A percentile compares a stretch with the other conserved stretches of the same genome.
Conservation (phyloP, 1,139 yeast species). For the Nakaseomyces bracarensis region DNA sequence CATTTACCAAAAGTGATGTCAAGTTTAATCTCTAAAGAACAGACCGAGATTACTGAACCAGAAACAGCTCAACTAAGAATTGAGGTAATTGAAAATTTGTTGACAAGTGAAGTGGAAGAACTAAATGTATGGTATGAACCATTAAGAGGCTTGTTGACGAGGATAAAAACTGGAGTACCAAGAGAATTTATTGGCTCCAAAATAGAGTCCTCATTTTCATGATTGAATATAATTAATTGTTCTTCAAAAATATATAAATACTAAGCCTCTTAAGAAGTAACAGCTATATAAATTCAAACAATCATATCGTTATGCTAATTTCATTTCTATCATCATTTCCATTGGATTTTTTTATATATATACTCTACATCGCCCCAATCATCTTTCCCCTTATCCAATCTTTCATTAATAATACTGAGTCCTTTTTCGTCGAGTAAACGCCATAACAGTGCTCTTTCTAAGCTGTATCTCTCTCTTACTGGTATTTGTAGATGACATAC, state of each 20-base stretch:
- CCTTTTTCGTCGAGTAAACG: constrained; percentile 37
- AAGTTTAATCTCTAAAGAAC: constrained; percentile 25
- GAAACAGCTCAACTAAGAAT: constrained; percentile 30
- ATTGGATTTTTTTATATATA: constrained; percentile 40
- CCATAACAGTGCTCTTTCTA: constrained; percentile 59
- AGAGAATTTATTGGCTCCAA: background rate
- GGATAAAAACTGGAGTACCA: background rate
- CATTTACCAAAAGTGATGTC: constrained; percentile 32
- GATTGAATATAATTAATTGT: background rate
- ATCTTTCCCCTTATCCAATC: constrained; percentile 59
- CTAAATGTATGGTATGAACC: constrained; percentile 31
- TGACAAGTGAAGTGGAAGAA: constrained; percentile 16
- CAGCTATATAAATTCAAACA: background rate
- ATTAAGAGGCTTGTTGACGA: constrained; percentile 11
- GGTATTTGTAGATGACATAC: constrained; percentile 68
- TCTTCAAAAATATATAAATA: background rate
- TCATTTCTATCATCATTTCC: background rate
- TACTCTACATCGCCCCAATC: constrained; percentile 76
- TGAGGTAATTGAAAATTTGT: constrained; percentile 26
- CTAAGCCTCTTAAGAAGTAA: too few species aligned
- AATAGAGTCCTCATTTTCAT: constrained; percentile 3
- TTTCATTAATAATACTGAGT: constrained; percentile 27
- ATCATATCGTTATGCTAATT: background rate
- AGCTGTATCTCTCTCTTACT: constrained; percentile 54
- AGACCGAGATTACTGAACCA: constrained; percentile 27